Conservation (phyloP, 2,329 filamentous ascomycete genomes). For the Eutypa lata region DNA sequence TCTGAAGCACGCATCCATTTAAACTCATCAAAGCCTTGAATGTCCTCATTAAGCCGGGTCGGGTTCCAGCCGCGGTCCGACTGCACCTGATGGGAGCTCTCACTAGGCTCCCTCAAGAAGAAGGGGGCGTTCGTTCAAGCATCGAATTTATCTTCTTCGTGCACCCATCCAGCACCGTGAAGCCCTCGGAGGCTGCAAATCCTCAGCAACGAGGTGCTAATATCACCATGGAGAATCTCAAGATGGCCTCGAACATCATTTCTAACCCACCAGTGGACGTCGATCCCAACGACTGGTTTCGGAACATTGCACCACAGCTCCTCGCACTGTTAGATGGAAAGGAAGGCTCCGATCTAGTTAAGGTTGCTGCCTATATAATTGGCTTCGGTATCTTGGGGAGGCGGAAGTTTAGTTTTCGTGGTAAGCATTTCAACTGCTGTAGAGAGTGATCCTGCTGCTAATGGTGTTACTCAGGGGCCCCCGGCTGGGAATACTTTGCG, state of each 20-base stretch:
- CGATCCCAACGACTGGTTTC: constrained; percentile 56
- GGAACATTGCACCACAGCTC: constrained; percentile 58
- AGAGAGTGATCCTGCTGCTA: constrained; percentile 12
- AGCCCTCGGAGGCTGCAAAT: constrained; percentile 35
- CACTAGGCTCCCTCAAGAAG: constrained; percentile 58
- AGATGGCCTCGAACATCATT: constrained; percentile 59
- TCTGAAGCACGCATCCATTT: constrained; percentile 41
- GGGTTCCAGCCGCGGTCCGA: constrained; percentile 59
- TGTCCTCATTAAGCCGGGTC: constrained; percentile 58
- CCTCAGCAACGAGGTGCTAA: constrained; percentile 57
- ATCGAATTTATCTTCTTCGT: constrained; percentile 71
- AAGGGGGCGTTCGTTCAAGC: constrained; percentile 62
- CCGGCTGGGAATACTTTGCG: constrained; percentile 63
- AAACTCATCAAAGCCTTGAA: constrained; percentile 60
- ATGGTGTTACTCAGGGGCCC: constrained; percentile 34
- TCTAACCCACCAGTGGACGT: constrained; percentile 56
- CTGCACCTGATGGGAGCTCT: constrained; percentile 54
- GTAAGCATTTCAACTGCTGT: constrained; percentile 30
- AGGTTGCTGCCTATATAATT: constrained; percentile 59
- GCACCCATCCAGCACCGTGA: constrained; percentile 51
- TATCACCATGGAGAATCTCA: constrained; percentile 66
- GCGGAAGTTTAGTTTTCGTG: constrained; percentile 61
- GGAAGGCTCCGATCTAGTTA: constrained; percentile 55
- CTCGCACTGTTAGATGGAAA: constrained; percentile 58
- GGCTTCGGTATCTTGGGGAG: constrained; percentile 65